phyloP scores from a whole-genome alignment of 805 yeast species.

The Candida coquimbonensis region DNA sequence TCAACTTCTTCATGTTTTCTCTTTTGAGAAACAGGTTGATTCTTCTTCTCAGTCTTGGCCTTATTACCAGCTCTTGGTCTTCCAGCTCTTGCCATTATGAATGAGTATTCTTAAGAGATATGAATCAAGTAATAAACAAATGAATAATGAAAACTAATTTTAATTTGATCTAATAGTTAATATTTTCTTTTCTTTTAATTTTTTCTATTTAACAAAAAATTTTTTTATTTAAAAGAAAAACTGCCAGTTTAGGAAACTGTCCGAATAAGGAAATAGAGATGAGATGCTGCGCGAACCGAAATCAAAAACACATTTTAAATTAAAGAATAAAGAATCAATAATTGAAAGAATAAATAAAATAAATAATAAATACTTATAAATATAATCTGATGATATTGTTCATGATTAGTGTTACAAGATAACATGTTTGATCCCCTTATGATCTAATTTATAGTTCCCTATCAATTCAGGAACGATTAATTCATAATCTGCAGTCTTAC shows the following conservation, averaged over 20 bases:
- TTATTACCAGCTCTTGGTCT: neutral
- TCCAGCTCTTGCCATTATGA: slow-evolving; percentile 4
- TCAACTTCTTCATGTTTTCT: slow-evolving; percentile 25
- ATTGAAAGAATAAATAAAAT: neutral
- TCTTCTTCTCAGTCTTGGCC: slow-evolving; percentile 1
- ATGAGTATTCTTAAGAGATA: neutral
- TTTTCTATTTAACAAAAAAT: slow-evolving; percentile 1
- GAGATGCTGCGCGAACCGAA: slow-evolving; percentile 10
- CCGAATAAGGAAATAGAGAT: slow-evolving; percentile 2
- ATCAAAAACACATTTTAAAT: neutral
- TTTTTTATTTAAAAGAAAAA: slow-evolving; percentile 1
- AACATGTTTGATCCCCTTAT: slow-evolving; percentile 16
- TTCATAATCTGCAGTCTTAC: slow-evolving; percentile 59
- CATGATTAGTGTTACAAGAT: no score
- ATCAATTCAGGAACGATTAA: slow-evolving; percentile 58
- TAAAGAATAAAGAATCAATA: neutral
- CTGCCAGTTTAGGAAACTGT: neutral
- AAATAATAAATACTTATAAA: no score
- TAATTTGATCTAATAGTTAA: no score
- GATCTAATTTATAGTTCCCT: slow-evolving; percentile 10
- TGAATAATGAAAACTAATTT: neutral
- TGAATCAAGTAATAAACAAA: neutral
- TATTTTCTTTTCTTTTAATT: neutral
- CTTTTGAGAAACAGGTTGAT: slow-evolving; percentile 11
- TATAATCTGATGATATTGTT: no score